Conservation (phyloP, 225 moss, liverwort and hornwort species). For the Marchantia paleacea region DNA sequence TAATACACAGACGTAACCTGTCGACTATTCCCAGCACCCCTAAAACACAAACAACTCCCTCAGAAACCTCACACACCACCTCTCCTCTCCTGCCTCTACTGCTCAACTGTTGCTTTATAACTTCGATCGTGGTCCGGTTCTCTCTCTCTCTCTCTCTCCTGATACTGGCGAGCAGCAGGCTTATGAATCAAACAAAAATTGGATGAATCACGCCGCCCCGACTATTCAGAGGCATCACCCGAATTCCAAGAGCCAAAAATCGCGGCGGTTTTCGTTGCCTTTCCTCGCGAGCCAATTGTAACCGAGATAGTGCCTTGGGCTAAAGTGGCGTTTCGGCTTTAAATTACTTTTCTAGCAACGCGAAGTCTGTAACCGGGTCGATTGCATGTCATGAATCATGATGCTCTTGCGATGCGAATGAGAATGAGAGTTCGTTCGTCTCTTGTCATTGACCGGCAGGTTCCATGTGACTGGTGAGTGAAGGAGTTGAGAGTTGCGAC, state of each 20-base stretch:
- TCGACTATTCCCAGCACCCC: background rate
- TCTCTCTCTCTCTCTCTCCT: background rate
- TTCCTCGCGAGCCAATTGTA: too few species aligned
- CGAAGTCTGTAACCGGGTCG: background rate
- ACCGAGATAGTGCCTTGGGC: background rate
- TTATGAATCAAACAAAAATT: background rate
- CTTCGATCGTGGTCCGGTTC: background rate
- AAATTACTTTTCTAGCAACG: background rate
- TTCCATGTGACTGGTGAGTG: background rate
- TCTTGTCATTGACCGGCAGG: background rate
- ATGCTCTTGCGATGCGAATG: background rate
- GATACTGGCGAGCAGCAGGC: too few species aligned
- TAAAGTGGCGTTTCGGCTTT: background rate
- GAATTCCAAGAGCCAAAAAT: slow-evolving; percentile 6
- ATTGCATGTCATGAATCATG: background rate
- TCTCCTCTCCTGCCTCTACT: background rate
- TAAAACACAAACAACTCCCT: too few species aligned
- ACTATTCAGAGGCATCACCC: slow-evolving; percentile 1
- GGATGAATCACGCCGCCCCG: background rate
- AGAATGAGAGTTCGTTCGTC: too few species aligned
- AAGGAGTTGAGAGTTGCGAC: background rate
- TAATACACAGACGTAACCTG: background rate
- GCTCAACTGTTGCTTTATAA: background rate
- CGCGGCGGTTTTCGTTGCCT: background rate
- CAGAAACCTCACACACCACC: background rate